Evolutionary conservation across 495 filamentous ascomycete species (phyloP).

Genomic region (Hypoxylon lienhwacheense): DNA sequence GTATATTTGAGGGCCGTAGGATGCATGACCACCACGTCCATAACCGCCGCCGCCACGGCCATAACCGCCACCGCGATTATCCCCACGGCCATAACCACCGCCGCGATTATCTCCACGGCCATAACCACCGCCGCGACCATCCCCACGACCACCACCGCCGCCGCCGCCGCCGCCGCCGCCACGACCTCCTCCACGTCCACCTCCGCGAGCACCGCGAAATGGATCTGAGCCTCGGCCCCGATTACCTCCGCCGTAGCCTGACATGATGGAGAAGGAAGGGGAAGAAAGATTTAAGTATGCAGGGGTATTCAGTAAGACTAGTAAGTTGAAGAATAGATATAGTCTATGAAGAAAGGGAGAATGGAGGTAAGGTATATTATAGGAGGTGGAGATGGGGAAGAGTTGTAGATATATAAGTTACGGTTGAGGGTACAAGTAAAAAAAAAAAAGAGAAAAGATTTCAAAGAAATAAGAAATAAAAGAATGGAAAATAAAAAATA

Average conservation of each 20-base stretch:
- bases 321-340: too few relatives aligned
- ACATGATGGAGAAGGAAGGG: background rate
- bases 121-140: background rate
- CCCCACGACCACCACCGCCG: background rate
- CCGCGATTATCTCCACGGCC: background rate
- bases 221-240: background rate
- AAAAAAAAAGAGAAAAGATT: too few relatives aligned
- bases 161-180: background rate
- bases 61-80: background rate
- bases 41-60: background rate
- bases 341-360: too few relatives aligned
- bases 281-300: background rate
- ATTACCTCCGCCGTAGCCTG: background rate
- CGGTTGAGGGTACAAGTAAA: too few relatives aligned
- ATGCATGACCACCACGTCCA: background rate
- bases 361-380: too few relatives aligned
- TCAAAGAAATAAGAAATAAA: too few relatives aligned
- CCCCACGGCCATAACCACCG: background rate
- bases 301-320: background rate
- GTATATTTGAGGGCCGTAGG: background rate
- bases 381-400: too few relatives aligned
- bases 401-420: too few relatives aligned
- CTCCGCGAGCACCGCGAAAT: background rate
- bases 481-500: too few relatives aligned
- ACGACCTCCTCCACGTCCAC: background rate